Evolutionary conservation across 2,329 filamentous ascomycete genomes (phyloP), one percentile per base, ranked within the genome.

Genomic region (Graphium sp.): DNA sequence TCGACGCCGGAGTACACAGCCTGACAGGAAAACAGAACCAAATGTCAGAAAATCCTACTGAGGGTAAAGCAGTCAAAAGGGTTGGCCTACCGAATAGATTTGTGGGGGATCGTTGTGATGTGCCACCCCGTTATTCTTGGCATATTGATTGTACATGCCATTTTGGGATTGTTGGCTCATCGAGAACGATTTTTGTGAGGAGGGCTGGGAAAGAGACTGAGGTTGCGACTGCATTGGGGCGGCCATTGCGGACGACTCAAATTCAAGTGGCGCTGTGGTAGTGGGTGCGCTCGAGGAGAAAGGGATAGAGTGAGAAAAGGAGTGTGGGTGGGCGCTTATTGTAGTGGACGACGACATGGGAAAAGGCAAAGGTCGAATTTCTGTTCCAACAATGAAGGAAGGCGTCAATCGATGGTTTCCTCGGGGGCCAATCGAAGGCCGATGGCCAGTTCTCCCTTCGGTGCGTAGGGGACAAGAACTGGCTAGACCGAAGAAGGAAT

Each of bases 1-100:
- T 87, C 77, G 25, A 95, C 83, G 39, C 85, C 84, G 6, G 87
- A 95, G 51, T 95, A 95, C 22, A 91, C 80, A 35, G 87, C 87
- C 66, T 71, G 38, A 8, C 31, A 13, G 29, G 6, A 18, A 21
- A 14, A 15, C 31, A 29, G 9, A n/a, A 15, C 5, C 20, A 30
- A 17, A 18, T 14, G 18, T 15, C 8, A 29, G 23, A 15, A 5
- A 13, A 15, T 15, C 13, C 16, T 5, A 29, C 11, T 8, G 14
- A 11, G 16, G 13, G 19, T 23, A 29, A 7, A 25, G 28, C 28
- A 21, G 12, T 30, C 22, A 18, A 23, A 14, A 13, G 18, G 10
- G 8, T 28, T 17, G 26, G 41, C 61, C 39, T 45, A 75, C 71
- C 37, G 69, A 72, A 43, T 75, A 76, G 37, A 76, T 74, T 37